Evolutionary conservation across 805 yeast species (phyloP).

Genomic region (Yarrowia phangngaensis): DNA sequence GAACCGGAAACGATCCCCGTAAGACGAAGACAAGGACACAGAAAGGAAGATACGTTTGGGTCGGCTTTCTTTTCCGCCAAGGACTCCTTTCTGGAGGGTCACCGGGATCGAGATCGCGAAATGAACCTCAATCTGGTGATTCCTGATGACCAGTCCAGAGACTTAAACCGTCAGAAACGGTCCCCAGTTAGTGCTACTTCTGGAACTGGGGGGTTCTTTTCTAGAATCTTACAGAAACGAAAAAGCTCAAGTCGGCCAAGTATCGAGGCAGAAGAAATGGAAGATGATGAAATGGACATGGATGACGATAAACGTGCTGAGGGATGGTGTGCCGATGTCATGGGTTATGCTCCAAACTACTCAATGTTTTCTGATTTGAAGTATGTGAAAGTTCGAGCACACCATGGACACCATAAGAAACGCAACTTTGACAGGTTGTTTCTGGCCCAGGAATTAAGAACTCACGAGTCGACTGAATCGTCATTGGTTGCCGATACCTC

Average conservation of each 20-base stretch:
- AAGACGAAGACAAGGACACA: not conserved
- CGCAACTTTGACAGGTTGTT: conserved; percentile 37
- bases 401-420: conserved; percentile 31
- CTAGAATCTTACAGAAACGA: conserved; percentile 19
- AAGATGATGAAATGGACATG: conserved; percentile 16
- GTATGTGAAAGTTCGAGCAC: conserved; percentile 39
- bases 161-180: conserved; percentile 1
- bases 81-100: conserved; percentile 10
- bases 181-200: conserved; percentile 7
- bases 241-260: conserved; percentile 11
- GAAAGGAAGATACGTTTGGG: conserved; percentile 3
- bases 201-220: conserved; percentile 19
- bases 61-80: conserved; percentile 18
- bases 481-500: conserved; percentile 2
- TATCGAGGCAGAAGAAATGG: conserved; percentile 21
- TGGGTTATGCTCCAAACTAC: conserved; percentile 35
- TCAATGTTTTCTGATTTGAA: conserved; percentile 35
- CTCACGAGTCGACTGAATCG: conserved; percentile 5
- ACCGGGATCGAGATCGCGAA: too few relatives aligned
- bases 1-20: conserved; percentile 20
- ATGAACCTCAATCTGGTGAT: conserved; percentile 14
- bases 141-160: not conserved
- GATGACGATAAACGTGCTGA: conserved; percentile 30
- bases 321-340: conserved; percentile 37
- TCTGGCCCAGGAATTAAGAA: conserved; percentile 40